Evolutionary conservation across 163 green algal species (phyloP).

Genomic region (Volvox carteri): DNA sequence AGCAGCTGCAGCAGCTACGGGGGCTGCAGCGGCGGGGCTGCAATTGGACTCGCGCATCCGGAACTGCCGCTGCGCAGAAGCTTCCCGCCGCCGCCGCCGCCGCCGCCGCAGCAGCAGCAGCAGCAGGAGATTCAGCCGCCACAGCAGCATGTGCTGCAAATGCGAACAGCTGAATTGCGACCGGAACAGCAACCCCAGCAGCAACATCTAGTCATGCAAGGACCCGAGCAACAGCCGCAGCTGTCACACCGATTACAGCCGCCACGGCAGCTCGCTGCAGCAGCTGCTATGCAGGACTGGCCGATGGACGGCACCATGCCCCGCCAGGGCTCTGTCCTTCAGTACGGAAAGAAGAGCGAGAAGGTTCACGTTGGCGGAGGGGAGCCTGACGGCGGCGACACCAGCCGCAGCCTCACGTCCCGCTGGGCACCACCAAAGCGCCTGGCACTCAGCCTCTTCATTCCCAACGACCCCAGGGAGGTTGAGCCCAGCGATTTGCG

Average conservation of each 20-base stretch:
- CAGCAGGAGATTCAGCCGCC: not conserved
- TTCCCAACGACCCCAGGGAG: too few relatives aligned
- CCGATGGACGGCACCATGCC: too few relatives aligned
- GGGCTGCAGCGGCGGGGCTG: too few relatives aligned
- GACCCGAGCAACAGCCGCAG: not conserved
- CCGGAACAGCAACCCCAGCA: not conserved
- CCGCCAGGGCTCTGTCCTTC: too few relatives aligned
- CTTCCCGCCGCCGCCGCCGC: too few relatives aligned
- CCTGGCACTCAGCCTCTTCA: too few relatives aligned
- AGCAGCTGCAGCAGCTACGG: too few relatives aligned
- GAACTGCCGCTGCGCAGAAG: not conserved
- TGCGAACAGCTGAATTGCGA: not conserved
- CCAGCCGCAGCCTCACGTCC: not conserved
- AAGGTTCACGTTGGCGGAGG: too few relatives aligned
- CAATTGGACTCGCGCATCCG: too few relatives aligned
- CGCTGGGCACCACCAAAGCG: not conserved
- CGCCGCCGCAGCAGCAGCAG: not conserved
- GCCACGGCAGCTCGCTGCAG: not conserved
- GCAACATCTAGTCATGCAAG: not conserved
- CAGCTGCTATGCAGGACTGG: too few relatives aligned
- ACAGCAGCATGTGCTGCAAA: not conserved
- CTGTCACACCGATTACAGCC: not conserved
- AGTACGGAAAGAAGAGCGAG: too few relatives aligned
- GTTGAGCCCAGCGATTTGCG: too few relatives aligned
- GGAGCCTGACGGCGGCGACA: not conserved